These are phyloP conservation scores for Aspergillus fructus DNA, from an alignment of 2,329 filamentous ascomycete genomes.

Conservation along the genomic window DNA sequence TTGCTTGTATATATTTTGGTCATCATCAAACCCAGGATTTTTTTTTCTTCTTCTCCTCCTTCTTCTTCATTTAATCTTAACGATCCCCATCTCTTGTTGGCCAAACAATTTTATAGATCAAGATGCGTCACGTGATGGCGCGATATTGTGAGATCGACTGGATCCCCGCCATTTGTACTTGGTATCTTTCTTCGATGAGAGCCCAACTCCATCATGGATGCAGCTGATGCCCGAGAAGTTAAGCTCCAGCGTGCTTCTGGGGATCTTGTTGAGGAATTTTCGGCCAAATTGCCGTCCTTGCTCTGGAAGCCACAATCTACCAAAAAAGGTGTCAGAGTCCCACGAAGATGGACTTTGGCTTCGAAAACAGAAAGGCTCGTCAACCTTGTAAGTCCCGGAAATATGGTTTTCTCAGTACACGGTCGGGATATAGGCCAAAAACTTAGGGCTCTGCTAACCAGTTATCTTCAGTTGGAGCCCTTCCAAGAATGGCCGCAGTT, in stretches of 20 bases:
- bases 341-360: constrained; percentile 39
- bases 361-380: constrained; percentile 41
- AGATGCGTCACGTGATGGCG: constrained; percentile 6
- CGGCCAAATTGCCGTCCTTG: constrained; percentile 41
- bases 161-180: constrained; percentile 19
- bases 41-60: not conserved
- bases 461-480: constrained; percentile 64
- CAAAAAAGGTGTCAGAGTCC: constrained; percentile 26
- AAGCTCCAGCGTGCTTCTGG: constrained; percentile 49
- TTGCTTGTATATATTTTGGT: not conserved
- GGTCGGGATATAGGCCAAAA: too few relatives aligned
- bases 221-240: constrained; percentile 44
- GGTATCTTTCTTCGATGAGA: not conserved
- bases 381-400: constrained; percentile 35
- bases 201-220: constrained; percentile 39
- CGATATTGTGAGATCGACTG: not conserved
- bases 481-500: constrained; percentile 97
- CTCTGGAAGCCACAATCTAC: constrained; percentile 37
- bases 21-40: not conserved
- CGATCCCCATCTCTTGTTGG: not conserved
- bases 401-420: not conserved
- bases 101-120: not conserved
- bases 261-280: constrained; percentile 44
- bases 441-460: not conserved
- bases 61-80: too few relatives aligned